Conservation (phyloP, 2,329 filamentous ascomycete species). For the Cadophora luteo-olivacea region DNA sequence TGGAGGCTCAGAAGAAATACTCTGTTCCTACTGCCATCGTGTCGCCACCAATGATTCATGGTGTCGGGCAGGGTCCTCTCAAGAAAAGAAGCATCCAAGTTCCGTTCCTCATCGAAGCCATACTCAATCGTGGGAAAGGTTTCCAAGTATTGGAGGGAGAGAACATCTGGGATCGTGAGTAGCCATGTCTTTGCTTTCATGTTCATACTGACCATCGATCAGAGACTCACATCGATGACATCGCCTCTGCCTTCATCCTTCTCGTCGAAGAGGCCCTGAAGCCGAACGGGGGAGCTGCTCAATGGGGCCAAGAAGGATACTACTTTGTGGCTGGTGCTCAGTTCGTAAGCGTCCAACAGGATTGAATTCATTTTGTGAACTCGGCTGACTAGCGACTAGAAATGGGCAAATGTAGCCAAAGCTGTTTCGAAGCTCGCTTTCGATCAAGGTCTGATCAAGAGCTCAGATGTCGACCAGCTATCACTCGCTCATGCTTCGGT, state of each 20-base stretch:
- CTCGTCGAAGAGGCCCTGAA: conserved; percentile 59
- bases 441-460: conserved; percentile 53
- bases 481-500: conserved; percentile 33
- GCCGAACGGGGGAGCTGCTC: conserved; percentile 47
- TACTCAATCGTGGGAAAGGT: conserved; percentile 55
- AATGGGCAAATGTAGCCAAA: conserved; percentile 57
- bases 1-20: conserved; percentile 48
- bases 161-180: conserved; percentile 54
- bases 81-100: conserved; percentile 62
- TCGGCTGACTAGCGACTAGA: conserved; percentile 46
- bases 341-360: conserved; percentile 20
- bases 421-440: conserved; percentile 54
- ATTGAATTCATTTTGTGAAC: background rate
- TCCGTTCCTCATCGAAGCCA: conserved; percentile 57
- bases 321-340: conserved; percentile 52
- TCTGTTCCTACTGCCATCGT: conserved; percentile 64
- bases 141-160: conserved; percentile 59
- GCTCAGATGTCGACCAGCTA: conserved; percentile 36
- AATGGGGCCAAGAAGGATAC: conserved; percentile 62
- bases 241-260: conserved; percentile 57
- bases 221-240: conserved; percentile 60
- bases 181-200: background rate
- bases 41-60: conserved; percentile 70
- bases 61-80: conserved; percentile 61
- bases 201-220: background rate